Base-by-base conservation (phyloP, 2,329 filamentous ascomycete species). In the Davidsoniella neocaledoniae region DNA sequence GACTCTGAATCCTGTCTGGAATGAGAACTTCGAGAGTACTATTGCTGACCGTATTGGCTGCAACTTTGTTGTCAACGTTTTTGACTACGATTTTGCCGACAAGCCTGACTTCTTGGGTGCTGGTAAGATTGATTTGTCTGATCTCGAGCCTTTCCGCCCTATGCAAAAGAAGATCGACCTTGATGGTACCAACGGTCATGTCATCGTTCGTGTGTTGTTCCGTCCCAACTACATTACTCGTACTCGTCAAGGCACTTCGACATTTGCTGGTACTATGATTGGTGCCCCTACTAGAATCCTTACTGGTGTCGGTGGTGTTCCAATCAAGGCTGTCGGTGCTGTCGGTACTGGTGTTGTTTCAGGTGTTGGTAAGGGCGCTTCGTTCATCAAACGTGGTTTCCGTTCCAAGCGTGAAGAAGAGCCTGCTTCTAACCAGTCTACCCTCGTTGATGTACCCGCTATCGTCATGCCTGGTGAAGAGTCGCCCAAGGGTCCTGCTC, bases 11-110 rank as follows among this genome's bases (percentile, higher is more conserved):
- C 91, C 91, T 0, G 76, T 79, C 0, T 98, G 93, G 93, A 96
- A 96, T 61, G 91, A 98, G 62, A 88, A 79, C 63, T 98, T 98
- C 59, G 88, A 95, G 63, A 73, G 86, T 1, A 71, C 79, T 1
- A 70, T 98, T 48, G 79, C 85, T 16, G 94, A 87, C 12, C 76
- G 91, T 52, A 94, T 87, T 14, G 86, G 74, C 0, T 83, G 88
- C 37, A 77, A 91, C 23, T 91, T 98, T 65, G 73, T 73, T 29
- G 79, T 86, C 59, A 83, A 85, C 50, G 80, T 96, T 2, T 94
- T 81, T 62, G 91, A 98, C 61, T 98, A 90, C 77, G 91, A 98
- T 63, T 94, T 96, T 69, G 90, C 86, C 44, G 87, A 94, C 63
- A 90, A 88, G 65, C 86, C 88, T 1, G 91, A 98, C 64, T 84